Percentiles rank a stretch among this genome's conserved stretches.
Conservation (phyloP, 2,329 filamentous ascomycete species). For the Volutella citrinella region DNA sequence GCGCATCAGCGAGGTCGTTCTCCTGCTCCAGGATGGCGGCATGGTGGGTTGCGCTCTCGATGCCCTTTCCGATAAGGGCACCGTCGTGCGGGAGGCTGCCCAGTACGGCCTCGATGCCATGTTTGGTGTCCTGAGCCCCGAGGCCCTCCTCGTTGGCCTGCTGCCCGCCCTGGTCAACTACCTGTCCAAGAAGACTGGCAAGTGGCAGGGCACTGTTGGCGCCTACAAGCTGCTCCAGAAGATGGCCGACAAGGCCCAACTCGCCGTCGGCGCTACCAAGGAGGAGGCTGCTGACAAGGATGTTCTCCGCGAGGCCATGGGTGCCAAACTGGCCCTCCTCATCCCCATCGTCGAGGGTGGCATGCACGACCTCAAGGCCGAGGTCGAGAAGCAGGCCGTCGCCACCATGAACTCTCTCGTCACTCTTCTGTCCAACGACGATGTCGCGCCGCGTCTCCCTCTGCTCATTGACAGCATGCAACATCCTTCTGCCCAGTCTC, state of each 20-base stretch:
- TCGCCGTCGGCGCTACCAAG: slow-evolving; percentile 71
- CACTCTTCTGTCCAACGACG: slow-evolving; percentile 90
- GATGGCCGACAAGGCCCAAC: slow-evolving; percentile 93
- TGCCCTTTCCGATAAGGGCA: slow-evolving; percentile 82
- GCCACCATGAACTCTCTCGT: slow-evolving; percentile 91
- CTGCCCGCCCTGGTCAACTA: slow-evolving; percentile 75
- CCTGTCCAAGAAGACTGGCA: slow-evolving; percentile 78
- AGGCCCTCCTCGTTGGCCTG: slow-evolving; percentile 79
- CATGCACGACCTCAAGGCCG: slow-evolving; percentile 94
- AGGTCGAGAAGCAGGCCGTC: slow-evolving; percentile 84
- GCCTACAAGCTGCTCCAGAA: slow-evolving; percentile 81
- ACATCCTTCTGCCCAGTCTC: slow-evolving; percentile 80
- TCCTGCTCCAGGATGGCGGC: slow-evolving; percentile 77
- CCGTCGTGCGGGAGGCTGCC: slow-evolving; percentile 84
- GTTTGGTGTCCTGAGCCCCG: slow-evolving; percentile 74
- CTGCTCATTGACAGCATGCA: slow-evolving; percentile 94
- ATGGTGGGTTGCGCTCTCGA: slow-evolving; percentile 75
- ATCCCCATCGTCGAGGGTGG: slow-evolving; percentile 89
- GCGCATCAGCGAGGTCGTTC: slow-evolving; percentile 73
- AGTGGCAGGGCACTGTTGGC: slow-evolving; percentile 95
- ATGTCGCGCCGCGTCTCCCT: slow-evolving; percentile 88
- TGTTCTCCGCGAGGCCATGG: slow-evolving; percentile 85
- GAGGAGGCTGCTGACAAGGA: slow-evolving; percentile 88
- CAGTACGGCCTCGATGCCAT: slow-evolving; percentile 92
- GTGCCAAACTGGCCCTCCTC: slow-evolving; percentile 76